Conservation (phyloP, 495 filamentous ascomycete species). For the Venustampulla echinocandica region DNA sequence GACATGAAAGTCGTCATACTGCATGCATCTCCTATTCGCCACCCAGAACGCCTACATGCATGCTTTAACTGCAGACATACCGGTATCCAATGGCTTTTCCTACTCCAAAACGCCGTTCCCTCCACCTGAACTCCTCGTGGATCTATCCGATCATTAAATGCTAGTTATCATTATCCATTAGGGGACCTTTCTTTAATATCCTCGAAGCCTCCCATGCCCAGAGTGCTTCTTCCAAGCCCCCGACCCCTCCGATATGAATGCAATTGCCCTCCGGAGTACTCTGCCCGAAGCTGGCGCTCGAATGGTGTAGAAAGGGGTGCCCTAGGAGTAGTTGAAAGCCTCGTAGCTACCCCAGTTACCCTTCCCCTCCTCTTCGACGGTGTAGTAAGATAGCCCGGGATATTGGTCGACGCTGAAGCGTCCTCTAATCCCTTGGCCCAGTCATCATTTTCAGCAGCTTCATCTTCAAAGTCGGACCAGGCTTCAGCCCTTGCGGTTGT, state of each 20-base stretch:
- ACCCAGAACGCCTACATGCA: background rate
- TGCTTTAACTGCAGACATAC: background rate
- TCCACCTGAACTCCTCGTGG: no score
- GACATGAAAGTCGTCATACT: background rate
- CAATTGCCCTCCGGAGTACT: constrained; percentile 14
- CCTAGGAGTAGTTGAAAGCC: constrained; percentile 24
- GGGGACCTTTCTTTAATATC: no score
- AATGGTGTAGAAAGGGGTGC: constrained; percentile 25
- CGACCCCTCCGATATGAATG: constrained; percentile 13
- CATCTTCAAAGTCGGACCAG: constrained; percentile 22
- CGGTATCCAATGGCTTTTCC: background rate
- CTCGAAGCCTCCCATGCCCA: no score
- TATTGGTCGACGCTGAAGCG: constrained; percentile 29
- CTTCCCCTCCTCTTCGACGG: constrained; percentile 49
- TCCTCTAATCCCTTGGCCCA: constrained; percentile 16
- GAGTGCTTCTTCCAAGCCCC: constrained; percentile 12
- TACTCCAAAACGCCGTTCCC: constrained; percentile 13
- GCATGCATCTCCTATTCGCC: constrained; percentile 1
- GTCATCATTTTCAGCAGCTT: constrained; percentile 11
- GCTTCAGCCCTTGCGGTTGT: constrained; percentile 13
- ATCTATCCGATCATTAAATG: background rate
- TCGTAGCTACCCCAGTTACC: constrained; percentile 38
- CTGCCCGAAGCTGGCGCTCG: constrained; percentile 20
- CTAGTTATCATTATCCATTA: constrained; percentile 11
- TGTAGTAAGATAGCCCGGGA: constrained; percentile 47